Evolutionary conservation across 768 basidiomycete genomes (phyloP).

Genomic region (Calvatia gigantea): DNA sequence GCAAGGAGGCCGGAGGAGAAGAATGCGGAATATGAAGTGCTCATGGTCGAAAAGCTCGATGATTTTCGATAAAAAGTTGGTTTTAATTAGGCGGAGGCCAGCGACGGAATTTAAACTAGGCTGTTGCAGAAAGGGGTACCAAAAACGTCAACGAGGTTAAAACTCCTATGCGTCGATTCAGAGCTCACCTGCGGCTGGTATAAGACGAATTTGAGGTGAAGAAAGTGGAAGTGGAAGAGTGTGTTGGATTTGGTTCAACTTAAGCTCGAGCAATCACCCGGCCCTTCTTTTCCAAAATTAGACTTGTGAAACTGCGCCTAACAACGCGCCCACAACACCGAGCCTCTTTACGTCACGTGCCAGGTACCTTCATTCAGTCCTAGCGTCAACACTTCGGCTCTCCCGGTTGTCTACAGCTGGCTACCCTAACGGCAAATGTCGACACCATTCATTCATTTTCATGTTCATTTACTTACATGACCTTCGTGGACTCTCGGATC

Average conservation of each 20-base stretch:
- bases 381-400: background rate
- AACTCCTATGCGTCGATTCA: too few relatives aligned
- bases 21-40: constrained; percentile 56
- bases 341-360: background rate
- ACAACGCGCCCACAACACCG: background rate
- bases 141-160: background rate
- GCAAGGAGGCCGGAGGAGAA: constrained; percentile 72
- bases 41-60: background rate
- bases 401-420: background rate
- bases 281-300: background rate
- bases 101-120: background rate
- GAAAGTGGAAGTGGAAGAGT: background rate
- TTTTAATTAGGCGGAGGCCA: background rate
- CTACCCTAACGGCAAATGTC: background rate
- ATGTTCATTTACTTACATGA: background rate
- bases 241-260: background rate
- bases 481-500: background rate
- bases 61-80: background rate
- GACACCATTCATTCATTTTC: background rate
- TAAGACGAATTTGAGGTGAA: background rate
- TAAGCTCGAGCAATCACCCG: background rate
- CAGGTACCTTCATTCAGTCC: background rate
- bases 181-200: background rate
- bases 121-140: background rate
- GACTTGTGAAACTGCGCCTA: background rate